Conservation (phyloP, 495 filamentous ascomycete genomes). For the Daldinia concentrica region DNA sequence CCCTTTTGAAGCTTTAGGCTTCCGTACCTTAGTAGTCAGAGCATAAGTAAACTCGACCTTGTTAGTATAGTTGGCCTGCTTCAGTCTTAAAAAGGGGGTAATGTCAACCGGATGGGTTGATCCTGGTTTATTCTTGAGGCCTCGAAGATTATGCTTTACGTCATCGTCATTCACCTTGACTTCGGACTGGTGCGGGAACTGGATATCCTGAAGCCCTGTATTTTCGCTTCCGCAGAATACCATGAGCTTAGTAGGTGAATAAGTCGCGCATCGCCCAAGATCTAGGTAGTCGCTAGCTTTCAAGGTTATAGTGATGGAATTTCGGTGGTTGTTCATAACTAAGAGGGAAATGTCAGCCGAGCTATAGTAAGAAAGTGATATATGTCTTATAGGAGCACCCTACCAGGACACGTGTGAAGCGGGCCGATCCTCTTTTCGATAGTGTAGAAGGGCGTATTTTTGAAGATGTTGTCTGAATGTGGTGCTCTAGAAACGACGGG, state of each 20-base stretch:
- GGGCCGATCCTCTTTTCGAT: conserved; percentile 67
- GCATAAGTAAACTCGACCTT: conserved; percentile 88
- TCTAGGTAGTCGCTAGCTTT: conserved; percentile 58
- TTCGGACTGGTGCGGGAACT: conserved; percentile 92
- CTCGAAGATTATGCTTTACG: conserved; percentile 87
- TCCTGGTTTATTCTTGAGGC: conserved; percentile 93
- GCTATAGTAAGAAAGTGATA: conserved; percentile 21
- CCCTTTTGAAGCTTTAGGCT: conserved; percentile 17
- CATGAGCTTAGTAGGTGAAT: conserved; percentile 72
- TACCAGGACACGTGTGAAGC: conserved; percentile 74
- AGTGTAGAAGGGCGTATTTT: conserved; percentile 80
- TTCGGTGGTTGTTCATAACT: conserved; percentile 70
- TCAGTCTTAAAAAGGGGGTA: conserved; percentile 76
- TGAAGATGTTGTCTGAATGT: conserved; percentile 63
- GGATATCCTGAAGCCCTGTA: conserved; percentile 73
- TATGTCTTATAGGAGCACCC: conserved; percentile 33
- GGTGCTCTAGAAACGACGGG: conserved; percentile 31
- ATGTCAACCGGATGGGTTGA: conserved; percentile 93
- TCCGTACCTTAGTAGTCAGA: conserved; percentile 78
- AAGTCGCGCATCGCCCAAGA: conserved; percentile 59
- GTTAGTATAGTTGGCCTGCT: conserved; percentile 72
- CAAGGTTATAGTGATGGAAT: conserved; percentile 63
- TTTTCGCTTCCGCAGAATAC: conserved; percentile 77
- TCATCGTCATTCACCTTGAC: conserved; percentile 89
- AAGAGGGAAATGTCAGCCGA: conserved; percentile 25